Base-by-base conservation (phyloP, 2,329 filamentous ascomycete species). In the Aspergillus carbonarius region DNA sequence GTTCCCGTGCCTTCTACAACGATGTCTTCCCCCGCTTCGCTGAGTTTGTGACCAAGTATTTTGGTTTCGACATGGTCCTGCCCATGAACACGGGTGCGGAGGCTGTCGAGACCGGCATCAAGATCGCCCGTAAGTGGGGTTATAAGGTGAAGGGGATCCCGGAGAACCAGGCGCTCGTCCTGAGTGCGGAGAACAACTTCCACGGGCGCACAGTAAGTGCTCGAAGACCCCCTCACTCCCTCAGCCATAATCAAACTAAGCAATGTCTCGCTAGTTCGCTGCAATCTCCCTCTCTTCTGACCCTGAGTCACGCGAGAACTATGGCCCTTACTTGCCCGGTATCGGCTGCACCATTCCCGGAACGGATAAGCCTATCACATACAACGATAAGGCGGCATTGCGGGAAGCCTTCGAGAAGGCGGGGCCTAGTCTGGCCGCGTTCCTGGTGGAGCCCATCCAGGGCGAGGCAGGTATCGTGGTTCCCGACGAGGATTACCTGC, bases 21-120 rank as follows among this genome's bases (percentile, higher is more conserved):
- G 93, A 98, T 81, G 95, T 98, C 63, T 98, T 98, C 80, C 93
- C 93, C 59, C 88, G 89, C 64, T 98, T 96, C 83, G 93, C 93
- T 6, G 89, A 96, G 78, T 96, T 95, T 79, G 88, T 96, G 63
- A 93, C 91, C 67, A 79, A 86, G 66, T 88, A 91, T 73, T 96
- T 97, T 75, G 92, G 92, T 62, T 98, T 96, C 74, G 93, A 98
- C 77, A 97, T 97, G 93, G 92, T 96, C 34, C 79, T 98, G 75
- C 93, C 93, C 65, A 97, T 98, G 93, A 97, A 97, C 82, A 98
- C 93, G 1, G 93, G 93, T 59, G 93, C 93, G 20, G 93, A 98
- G 79, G 93, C 93, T 8, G 92, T 96, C 35, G 93, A 98, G 83
- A 97, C 93, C 0, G 93, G 90, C 12, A 88, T 98, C 79, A 98